A percentile compares a stretch with the other conserved stretches of the same genome.
These are phyloP conservation scores for Colletotrichum sojae DNA, from an alignment of 2,329 filamentous ascomycete genomes.

Conservation along the genomic window DNA sequence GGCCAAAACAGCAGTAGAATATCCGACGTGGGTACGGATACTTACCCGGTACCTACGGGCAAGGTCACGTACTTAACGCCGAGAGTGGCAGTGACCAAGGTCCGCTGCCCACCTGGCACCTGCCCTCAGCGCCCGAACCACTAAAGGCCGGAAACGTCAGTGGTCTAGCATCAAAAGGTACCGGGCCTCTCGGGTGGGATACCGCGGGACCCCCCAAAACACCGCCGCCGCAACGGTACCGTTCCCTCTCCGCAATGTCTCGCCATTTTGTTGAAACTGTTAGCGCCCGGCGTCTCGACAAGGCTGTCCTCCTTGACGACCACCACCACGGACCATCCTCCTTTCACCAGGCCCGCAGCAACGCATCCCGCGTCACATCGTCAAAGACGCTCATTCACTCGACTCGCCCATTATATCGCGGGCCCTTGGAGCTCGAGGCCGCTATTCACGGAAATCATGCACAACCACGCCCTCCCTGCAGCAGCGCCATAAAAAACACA, in stretches of 20 bases:
- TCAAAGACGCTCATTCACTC: slow-evolving; percentile 35
- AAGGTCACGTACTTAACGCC: too few species aligned
- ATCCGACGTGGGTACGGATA: too few species aligned
- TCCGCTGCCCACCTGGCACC: slow-evolving; percentile 17
- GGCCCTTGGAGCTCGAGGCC: not conserved
- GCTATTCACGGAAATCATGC: slow-evolving; percentile 32
- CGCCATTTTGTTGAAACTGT: slow-evolving; percentile 37
- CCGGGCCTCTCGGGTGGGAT: slow-evolving; percentile 30
- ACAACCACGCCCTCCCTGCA: slow-evolving; percentile 19
- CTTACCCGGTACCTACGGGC: too few species aligned
- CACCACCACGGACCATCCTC: slow-evolving; percentile 34
- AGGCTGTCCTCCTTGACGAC: slow-evolving; percentile 28
- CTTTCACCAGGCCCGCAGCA: slow-evolving; percentile 29
- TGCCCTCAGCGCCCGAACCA: slow-evolving; percentile 12
- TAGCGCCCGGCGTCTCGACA: slow-evolving; percentile 27
- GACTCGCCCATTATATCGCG: slow-evolving; percentile 19
- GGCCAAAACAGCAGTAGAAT: too few species aligned
- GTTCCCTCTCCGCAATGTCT: slow-evolving; percentile 39
- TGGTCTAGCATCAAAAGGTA: slow-evolving; percentile 10
- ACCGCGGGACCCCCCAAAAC: slow-evolving; percentile 28
- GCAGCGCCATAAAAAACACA: slow-evolving; percentile 11
- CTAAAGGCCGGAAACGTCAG: slow-evolving; percentile 25
- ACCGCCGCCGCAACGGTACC: slow-evolving; percentile 37
- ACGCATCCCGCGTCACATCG: not conserved
- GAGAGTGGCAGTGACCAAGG: not conserved